Base-by-base conservation (phyloP, 306 rosid species). In the Fragaria vesca region DNA sequence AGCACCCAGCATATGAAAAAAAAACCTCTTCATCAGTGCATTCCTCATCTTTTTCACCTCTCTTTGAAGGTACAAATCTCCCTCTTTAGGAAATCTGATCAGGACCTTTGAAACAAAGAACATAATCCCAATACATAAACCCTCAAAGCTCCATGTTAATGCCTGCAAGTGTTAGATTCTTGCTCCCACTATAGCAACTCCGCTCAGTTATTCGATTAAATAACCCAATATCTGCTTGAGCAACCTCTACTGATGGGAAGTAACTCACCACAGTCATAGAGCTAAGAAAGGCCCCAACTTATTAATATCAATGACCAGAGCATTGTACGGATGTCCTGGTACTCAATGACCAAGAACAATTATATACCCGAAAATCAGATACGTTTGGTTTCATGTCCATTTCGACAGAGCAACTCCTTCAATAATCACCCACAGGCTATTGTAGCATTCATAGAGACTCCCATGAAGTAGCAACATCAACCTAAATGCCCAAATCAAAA, bases 121-220 rank as follows among this genome's bases (percentile, higher is more conserved):
- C n/a, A 62, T 58, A 17, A 65, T 68, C 30, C 72, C 72, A n/a
- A 40, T 17, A 36, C 47, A 66, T 38, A 3, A 34, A 66, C 42
- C 43, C 71, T 18, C 71, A 66, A n/a, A 32, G 69, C 69, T 65
- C 24, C 69, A 32, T 13, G 21, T 32, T 18, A 38, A 40, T 38
- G 28, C 46, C 72, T 38, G 51, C 5, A 67, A 67, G 7, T 40
- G 34, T 67, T 67, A 38, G 32, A 17, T 67, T 67, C 21, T 42
- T 67, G 51, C 72, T 66, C 43, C 32, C 50, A n/a, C 72, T 40
- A 42, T 42, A 4, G 30, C 21, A 67, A 67, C 72, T 67, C 72
- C 50, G 16, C 50, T 3, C 1, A 15, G 45, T 42, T 2, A 40
- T 38, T 36, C 46, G 43, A 66, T 36, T 66, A 34, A 38, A 20